Evolutionary conservation across 495 filamentous ascomycete genomes (phyloP).

Genomic region (Cryomyces antarcticus): DNA sequence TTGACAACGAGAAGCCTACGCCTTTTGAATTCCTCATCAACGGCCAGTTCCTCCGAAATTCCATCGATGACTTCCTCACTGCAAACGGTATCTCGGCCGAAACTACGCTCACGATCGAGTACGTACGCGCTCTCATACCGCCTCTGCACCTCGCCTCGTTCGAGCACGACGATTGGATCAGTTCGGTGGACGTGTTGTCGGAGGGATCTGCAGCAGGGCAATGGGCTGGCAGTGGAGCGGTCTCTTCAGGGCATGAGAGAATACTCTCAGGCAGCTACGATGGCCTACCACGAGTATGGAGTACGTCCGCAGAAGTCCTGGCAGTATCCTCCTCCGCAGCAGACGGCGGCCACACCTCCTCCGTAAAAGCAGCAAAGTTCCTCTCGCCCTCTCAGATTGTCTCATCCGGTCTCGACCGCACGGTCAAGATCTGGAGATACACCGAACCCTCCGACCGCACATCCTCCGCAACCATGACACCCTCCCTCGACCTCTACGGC

Average conservation of each 20-base stretch:
- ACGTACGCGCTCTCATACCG: constrained; percentile 75
- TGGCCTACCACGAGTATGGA: constrained; percentile 72
- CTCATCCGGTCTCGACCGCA: constrained; percentile 63
- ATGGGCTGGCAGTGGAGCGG: constrained; percentile 26
- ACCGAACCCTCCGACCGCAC: constrained; percentile 26
- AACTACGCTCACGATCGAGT: constrained; percentile 70
- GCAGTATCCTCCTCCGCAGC: constrained; percentile 42
- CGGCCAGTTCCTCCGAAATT: constrained; percentile 71
- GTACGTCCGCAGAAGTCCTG: constrained; percentile 58
- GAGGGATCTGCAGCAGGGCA: constrained; percentile 36
- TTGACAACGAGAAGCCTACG: constrained; percentile 54
- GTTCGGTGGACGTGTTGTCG: constrained; percentile 71
- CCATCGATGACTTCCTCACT: constrained; percentile 73
- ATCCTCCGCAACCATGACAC: constrained; percentile 41
- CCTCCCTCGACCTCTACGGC: constrained; percentile 68
- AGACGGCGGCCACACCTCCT: constrained; percentile 50
- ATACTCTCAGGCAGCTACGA: constrained; percentile 85
- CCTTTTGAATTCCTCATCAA: constrained; percentile 94
- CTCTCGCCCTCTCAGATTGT: constrained; percentile 55
- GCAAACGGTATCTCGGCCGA: constrained; percentile 74
- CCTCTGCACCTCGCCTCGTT: constrained; percentile 72
- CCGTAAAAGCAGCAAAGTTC: constrained; percentile 64
- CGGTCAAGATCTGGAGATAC: constrained; percentile 77
- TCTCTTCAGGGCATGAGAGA: constrained; percentile 34
- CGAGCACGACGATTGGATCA: constrained; percentile 93